Base-by-base conservation (phyloP, 202 grass and related monocot genomes). In the Digitaria exilis region DNA sequence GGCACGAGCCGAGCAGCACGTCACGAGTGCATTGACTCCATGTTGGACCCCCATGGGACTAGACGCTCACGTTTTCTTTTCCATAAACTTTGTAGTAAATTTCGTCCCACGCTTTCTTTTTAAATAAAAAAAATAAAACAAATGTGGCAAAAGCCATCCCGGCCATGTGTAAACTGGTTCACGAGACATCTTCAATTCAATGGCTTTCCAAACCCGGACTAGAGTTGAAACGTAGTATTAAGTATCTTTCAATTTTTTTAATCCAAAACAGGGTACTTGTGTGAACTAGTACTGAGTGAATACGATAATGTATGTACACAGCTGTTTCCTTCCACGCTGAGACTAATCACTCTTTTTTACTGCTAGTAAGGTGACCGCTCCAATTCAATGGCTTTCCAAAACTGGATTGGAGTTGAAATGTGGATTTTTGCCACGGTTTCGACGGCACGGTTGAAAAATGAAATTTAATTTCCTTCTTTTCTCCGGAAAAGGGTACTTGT, bases 11-110 rank as follows among this genome's bases (percentile, higher is more conserved):
- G 51, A 5, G 18, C 61, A 19, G 49, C 8, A 7, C 15, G 45
- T 80, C 77, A 80, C 77, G 77, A 80, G 32, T 41, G 63, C 63
- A 69, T 80, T 69, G 0, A 80, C 26, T 80, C 32, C 63, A 13
- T 54, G 9, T 52, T 32, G 19, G 25, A 66, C 34, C 22, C 67
- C 58, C 59, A 78, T 17, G 42, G 18, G 58, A 78, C 44, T 6
- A 5, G 12, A 50, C 29, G n/a, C 2, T 29, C 42, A 7, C 1
- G 28, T 9, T 70, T 18, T 17, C 31, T 48, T 54, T 54, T n/a
- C 6, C 3, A 18, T 2, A 54, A 13, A 39, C 8, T 4, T 1
- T 12, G 7, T 22, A n/a, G n/a, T n/a, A 41, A 5, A 41, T 22
- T 41, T 41, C 0, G 41, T 3, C 1, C 35, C 62, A 37, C 19